Conservation (phyloP, 2,329 filamentous ascomycete species). For the Penicillium sp. region DNA sequence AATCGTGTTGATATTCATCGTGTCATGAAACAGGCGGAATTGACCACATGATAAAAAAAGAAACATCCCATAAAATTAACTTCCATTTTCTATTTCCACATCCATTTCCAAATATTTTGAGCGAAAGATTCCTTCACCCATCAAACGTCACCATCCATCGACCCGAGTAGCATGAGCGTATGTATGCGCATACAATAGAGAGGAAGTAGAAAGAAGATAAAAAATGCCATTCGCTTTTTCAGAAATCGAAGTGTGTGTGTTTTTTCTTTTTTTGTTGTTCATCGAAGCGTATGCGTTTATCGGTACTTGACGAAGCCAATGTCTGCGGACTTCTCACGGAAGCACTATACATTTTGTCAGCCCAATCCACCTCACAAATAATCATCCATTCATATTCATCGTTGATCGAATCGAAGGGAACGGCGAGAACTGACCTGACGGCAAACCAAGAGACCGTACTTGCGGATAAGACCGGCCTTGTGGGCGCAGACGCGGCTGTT, state of each 20-base stretch:
- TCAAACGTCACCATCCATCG: neutral
- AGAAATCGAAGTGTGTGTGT: neutral
- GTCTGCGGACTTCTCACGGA: constrained; percentile 64
- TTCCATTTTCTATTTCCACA: neutral
- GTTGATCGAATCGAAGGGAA: neutral
- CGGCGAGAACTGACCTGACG: constrained; percentile 15
- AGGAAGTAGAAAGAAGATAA: neutral
- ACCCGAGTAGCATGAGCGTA: neutral
- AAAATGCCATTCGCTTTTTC: neutral
- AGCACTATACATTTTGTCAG: constrained; percentile 47
- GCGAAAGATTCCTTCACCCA: neutral
- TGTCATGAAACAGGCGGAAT: neutral
- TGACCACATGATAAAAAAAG: neutral
- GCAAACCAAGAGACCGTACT: constrained; percentile 82
- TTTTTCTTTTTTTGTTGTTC: neutral
- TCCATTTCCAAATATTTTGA: neutral
- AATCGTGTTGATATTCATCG: neutral
- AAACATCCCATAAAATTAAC: neutral
- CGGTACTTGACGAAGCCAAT: constrained; percentile 62
- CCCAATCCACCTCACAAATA: neutral
- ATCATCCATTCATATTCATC: neutral
- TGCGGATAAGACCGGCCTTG: constrained; percentile 98
- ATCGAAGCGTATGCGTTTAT: constrained; percentile 5
- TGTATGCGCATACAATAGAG: neutral
- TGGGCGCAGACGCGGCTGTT: constrained; percentile 80